phyloP scores from a whole-genome alignment of 371 early-diverging fungal genomes.

The Apophysomyces variabilis region DNA sequence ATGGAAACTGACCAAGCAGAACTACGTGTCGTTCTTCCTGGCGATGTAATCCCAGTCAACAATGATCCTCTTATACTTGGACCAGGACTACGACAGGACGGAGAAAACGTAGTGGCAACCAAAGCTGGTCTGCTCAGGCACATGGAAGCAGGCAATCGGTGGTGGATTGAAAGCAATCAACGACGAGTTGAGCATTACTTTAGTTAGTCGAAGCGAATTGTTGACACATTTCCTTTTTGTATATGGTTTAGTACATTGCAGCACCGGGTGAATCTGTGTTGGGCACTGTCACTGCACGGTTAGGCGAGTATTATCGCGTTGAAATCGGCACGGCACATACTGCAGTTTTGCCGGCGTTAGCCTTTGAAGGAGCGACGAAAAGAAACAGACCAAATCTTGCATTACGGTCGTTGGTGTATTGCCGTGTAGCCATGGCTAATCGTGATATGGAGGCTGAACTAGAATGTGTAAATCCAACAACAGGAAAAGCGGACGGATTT shows the following conservation, averaged over 20 bases:
- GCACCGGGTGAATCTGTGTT: constrained; percentile 86
- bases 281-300: constrained; percentile 74
- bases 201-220: background rate
- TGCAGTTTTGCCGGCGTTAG: constrained; percentile 77
- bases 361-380: constrained; percentile 96
- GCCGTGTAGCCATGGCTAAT: constrained; percentile 83
- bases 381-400: constrained; percentile 81
- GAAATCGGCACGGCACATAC: constrained; percentile 93
- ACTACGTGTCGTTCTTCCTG: constrained; percentile 64
- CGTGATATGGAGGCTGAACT: constrained; percentile 97
- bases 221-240: background rate
- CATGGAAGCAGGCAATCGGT: constrained; percentile 58
- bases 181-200: constrained; percentile 62
- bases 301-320: constrained; percentile 83
- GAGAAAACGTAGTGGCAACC: constrained; percentile 65
- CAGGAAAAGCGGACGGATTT: constrained; percentile 78
- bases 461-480: constrained; percentile 82
- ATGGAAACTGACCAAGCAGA: constrained; percentile 34
- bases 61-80: constrained; percentile 62
- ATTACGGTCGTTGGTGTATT: constrained; percentile 84
- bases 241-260: constrained; percentile 79
- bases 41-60: constrained; percentile 53
- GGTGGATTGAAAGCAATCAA: constrained; percentile 86
- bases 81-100: constrained; percentile 77
- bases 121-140: constrained; percentile 78